Base-by-base conservation (phyloP, 2,329 filamentous ascomycete species). In the Xylaria sp. region DNA sequence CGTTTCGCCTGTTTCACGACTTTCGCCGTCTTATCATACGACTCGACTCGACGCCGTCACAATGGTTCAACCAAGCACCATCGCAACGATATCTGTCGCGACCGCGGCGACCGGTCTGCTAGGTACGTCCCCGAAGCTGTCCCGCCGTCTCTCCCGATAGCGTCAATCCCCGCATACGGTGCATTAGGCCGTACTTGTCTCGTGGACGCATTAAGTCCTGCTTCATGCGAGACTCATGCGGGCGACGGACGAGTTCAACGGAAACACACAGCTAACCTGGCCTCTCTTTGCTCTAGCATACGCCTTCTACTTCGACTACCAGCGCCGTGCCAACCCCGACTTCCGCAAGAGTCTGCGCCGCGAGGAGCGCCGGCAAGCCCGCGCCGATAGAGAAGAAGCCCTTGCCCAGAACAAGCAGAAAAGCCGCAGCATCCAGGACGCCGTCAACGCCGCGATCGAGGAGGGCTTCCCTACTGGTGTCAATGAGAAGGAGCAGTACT, bases 401-500 rank as follows among this genome's bases (percentile, higher is more conserved):
- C 84, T 88, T 71, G 81, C 83, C 61, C 81, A 84, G 66, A 82
- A 82, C 64, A 80, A 83, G 68, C 80, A 82, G 74, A 88, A 90
- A 79, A 85, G 87, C 72, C 83, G 90, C 74, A 79, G 82, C 69
- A 90, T 99, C 78, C 88, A 88, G 76, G 76, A 77, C 59, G 86
- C 84, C 55, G 89, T 97, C 53, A 86, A 91, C 69, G 83, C 89
- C 69, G 91, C 92, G 68, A 90, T 92, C 78, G 89, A 90, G 60
- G 92, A 96, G 76, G 94, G 93, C 59, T 97, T 96, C 83, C 94
- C 94, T 53, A 81, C 83, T 49, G 91, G 92, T 70, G 86, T 93
- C 42, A 93, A 97, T 75, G 92, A 96, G 80, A 92, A 91, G 74
- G 94, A 99, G 81, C 84, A 86, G 63, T 99, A 91, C 81, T 99